A percentile compares a stretch with the other conserved stretches of the same genome.
These are phyloP conservation scores for Colletotrichum tabaci DNA, from an alignment of 2,329 filamentous ascomycete genomes.

Conservation along the genomic window DNA sequence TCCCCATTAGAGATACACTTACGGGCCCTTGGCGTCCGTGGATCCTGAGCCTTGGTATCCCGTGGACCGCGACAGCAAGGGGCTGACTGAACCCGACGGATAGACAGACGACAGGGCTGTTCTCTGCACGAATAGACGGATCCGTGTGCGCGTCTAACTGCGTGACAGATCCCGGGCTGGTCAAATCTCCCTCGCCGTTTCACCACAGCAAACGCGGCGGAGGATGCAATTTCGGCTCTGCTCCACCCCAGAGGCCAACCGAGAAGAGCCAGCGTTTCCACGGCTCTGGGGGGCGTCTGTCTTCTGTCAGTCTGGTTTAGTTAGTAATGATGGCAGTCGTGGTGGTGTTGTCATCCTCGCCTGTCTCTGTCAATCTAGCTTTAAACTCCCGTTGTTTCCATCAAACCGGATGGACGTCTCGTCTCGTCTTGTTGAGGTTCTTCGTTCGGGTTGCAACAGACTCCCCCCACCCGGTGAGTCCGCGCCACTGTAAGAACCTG, in stretches of 20 bases:
- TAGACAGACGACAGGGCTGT: conserved; percentile 8
- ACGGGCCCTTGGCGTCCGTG: too few species aligned
- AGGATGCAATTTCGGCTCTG: conserved; percentile 38
- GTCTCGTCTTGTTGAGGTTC: conserved; percentile 13
- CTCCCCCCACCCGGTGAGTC: not conserved
- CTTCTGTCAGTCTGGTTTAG: not conserved
- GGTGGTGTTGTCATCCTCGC: conserved; percentile 3
- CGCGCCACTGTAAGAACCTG: conserved; percentile 6
- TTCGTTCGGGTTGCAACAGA: not conserved
- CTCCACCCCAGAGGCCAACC: conserved; percentile 34
- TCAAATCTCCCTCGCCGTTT: conserved; percentile 42
- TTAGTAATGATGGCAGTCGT: not conserved
- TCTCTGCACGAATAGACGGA: conserved; percentile 5
- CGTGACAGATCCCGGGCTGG: conserved; percentile 28
- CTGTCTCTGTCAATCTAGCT: not conserved
- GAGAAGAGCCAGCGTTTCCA: conserved; percentile 15
- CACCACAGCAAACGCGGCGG: conserved; percentile 38
- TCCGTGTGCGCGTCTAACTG: conserved; percentile 22
- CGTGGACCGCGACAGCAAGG: too few species aligned
- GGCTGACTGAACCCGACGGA: too few species aligned
- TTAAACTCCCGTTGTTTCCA: conserved; percentile 24
- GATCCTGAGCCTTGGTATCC: too few species aligned
- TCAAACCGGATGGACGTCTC: conserved; percentile 2
- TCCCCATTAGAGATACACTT: not conserved
- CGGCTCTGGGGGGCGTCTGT: not conserved